Conservation (phyloP, 768 basidiomycete species). For the Termitomyces sp. region DNA sequence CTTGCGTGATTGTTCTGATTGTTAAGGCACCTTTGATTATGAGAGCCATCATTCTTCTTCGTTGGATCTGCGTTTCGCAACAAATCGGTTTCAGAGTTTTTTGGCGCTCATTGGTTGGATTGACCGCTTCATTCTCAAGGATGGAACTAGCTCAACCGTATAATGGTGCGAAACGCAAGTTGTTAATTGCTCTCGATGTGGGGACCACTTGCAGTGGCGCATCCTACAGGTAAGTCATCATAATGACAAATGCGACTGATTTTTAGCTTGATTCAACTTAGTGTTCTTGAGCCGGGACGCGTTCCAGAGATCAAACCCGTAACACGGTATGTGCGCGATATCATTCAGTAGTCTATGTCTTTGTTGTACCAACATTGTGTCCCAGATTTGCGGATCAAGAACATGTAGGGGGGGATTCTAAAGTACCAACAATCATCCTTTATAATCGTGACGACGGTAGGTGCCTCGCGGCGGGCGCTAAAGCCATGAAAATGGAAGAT, state of each 20-base stretch:
- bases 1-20: background rate
- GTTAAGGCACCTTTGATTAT: background rate
- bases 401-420: slow-evolving; percentile 35
- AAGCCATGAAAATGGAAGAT: slow-evolving; percentile 29
- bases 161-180: slow-evolving; percentile 30
- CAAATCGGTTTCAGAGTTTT: background rate
- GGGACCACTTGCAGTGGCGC: slow-evolving; percentile 45
- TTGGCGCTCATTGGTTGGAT: background rate
- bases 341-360: background rate
- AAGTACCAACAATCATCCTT: slow-evolving; percentile 39
- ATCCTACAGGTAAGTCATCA: slow-evolving; percentile 26
- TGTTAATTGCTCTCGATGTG: slow-evolving; percentile 20
- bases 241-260: background rate
- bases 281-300: slow-evolving; percentile 28
- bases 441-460: slow-evolving; percentile 32
- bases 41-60: slow-evolving; percentile 16
- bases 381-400: slow-evolving; percentile 44
- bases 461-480: slow-evolving; percentile 38
- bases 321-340: background rate
- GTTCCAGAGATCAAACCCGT: slow-evolving; percentile 13
- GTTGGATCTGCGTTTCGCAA: background rate
- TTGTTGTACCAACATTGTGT: background rate
- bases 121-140: background rate
- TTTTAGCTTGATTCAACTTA: background rate
- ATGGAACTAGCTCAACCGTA: slow-evolving; percentile 20